phyloP scores from a whole-genome alignment of 352 stramenopile genomes.

The Saprolegnia diclina region DNA sequence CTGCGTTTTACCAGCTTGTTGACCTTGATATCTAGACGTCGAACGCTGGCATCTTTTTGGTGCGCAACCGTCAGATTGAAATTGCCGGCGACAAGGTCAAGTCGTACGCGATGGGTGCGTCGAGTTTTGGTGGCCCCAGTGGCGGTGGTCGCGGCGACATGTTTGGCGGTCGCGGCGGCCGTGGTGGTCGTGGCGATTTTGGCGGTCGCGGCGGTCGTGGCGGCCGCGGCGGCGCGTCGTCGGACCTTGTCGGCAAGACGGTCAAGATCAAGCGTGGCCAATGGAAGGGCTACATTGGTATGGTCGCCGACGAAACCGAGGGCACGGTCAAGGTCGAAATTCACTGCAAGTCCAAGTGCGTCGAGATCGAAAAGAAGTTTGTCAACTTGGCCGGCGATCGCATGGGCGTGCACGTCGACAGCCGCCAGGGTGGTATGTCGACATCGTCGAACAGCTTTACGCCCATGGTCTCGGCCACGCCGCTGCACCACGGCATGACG shows the following conservation, averaged over 20 bases:
- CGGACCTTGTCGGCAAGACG: conserved; percentile 80
- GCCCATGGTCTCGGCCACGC: conserved; percentile 75
- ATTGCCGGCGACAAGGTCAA: conserved; percentile 73
- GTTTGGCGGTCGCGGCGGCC: conserved; percentile 39
- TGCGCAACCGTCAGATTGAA: conserved; percentile 72
- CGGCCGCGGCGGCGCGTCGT: conserved; percentile 35
- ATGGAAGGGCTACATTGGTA: conserved; percentile 91
- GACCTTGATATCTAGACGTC: conserved; percentile 35
- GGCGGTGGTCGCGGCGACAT: conserved; percentile 6
- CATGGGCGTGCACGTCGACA: conserved; percentile 65
- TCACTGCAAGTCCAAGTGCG: conserved; percentile 84
- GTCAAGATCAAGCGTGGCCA: conserved; percentile 89
- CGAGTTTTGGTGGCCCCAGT: background rate
- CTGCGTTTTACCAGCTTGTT: background rate
- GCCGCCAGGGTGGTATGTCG: conserved; percentile 51
- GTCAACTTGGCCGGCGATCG: conserved; percentile 71
- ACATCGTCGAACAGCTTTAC: conserved; percentile 75
- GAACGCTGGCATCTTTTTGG: conserved; percentile 85
- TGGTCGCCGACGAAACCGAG: conserved; percentile 84
- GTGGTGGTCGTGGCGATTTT: conserved; percentile 34
- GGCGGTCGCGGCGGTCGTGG: conserved; percentile 40
- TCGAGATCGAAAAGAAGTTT: conserved; percentile 79
- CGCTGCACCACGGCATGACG: conserved; percentile 77
- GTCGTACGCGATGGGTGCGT: background rate
- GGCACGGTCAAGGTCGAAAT: conserved; percentile 90